phyloP scores from a whole-genome alignment of 2,329 filamentous ascomycete species.

The Exophiala aquamarina region DNA sequence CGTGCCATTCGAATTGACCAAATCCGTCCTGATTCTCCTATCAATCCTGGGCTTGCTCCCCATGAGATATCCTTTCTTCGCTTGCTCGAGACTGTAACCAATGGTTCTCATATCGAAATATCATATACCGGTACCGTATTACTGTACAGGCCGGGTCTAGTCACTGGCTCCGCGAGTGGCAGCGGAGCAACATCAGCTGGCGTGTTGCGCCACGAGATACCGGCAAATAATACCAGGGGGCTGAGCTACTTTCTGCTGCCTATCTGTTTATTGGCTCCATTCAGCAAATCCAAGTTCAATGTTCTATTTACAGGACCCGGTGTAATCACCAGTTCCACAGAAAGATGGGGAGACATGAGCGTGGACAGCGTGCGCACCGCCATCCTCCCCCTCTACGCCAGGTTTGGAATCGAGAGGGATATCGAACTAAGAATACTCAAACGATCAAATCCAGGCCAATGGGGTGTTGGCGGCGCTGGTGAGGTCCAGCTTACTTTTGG shows the following conservation, averaged over 20 bases:
- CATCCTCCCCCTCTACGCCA: constrained; percentile 82
- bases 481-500: constrained; percentile 92
- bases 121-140: constrained; percentile 94
- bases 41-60: constrained; percentile 82
- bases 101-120: constrained; percentile 92
- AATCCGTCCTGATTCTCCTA: constrained; percentile 83
- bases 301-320: constrained; percentile 86
- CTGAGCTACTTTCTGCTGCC: constrained; percentile 91
- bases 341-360: constrained; percentile 74
- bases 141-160: constrained; percentile 86
- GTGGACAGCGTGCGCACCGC: constrained; percentile 93
- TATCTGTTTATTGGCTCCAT: constrained; percentile 85
- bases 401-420: constrained; percentile 83
- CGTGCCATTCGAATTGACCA: constrained; percentile 87
- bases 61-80: constrained; percentile 96
- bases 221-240: constrained; percentile 73
- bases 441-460: constrained; percentile 73
- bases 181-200: constrained; percentile 69
- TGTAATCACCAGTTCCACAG: constrained; percentile 85
- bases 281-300: constrained; percentile 87
- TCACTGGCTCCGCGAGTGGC: constrained; percentile 79
- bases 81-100: constrained; percentile 90
- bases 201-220: constrained; percentile 77
- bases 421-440: constrained; percentile 82
- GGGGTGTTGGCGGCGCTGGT: constrained; percentile 79